Evolutionary conservation across 169 alveolate genomes (phyloP), one percentile per base, ranked within the genome.

Genomic region (Cryptosporidium meleagridis): DNA sequence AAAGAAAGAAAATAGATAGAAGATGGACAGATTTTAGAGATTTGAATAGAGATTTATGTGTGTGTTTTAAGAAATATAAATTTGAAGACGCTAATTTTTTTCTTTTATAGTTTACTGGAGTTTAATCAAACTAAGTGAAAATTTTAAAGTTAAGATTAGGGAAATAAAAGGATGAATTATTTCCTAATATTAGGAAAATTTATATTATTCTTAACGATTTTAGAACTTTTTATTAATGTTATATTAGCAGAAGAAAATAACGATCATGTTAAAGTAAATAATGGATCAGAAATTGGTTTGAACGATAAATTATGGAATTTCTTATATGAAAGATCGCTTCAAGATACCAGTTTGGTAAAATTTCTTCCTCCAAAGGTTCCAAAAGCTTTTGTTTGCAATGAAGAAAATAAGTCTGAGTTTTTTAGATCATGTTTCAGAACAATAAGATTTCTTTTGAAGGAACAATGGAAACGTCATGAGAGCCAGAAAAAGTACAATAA

Each of bases 391-490:
- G 5, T 37, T 7, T 31, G 72, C 33, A 62, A 80, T 2, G 89
- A 70, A 18, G 62, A 80, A 39, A 31, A 35, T 23, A 37, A 80
- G 16, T 2, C 55, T 1, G 75, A 21, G 23, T 51, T 62, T 16
- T 65, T 80, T 59, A 80, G 21, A 65, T 59, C 89, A 26, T 80
- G 89, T 62, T 65, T 80, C 26, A 41, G 75, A 41, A 29, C 37
- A 29, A 62, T 80, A n/a, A 80, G 75, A 51, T 45, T 23, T 10
- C 44, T 80, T n/a, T 48, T 80, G 31, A 80, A 62, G 41, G 52
- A 62, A 16, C 89, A 80, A 41, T 80, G 89, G 89, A 80, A 39
- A 1, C 12, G 45, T 1, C 23, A 62, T 2, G 68, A 45, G 29
- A 44, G 80, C n/a, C 61, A 45, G 68, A 59, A 26, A 62, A 41